A percentile compares a stretch with the other conserved stretches of the same genome.
Evolutionary conservation across 805 yeast species (phyloP).

Genomic region (Nakazawaea ernobii): DNA sequence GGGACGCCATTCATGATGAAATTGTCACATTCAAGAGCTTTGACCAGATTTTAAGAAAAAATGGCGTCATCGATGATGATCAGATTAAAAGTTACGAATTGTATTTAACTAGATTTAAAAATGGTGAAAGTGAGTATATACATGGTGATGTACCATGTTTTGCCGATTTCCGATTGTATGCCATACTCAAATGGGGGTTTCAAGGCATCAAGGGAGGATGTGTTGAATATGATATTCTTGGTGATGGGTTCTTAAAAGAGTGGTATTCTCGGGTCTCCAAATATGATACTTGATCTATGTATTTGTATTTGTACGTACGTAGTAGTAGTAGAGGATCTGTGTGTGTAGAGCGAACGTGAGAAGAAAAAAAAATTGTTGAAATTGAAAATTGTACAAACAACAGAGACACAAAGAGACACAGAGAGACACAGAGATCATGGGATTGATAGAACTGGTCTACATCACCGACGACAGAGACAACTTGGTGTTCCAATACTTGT

Average conservation of each 20-base stretch:
- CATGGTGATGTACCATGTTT: no score
- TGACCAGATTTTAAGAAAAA: neutral
- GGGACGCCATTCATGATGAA: neutral
- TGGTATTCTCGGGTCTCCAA: no score
- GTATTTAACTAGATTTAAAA: no score
- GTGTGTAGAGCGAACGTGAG: no score
- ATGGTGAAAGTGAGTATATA: no score
- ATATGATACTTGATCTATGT: no score
- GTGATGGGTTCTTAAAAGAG: no score
- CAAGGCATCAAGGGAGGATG: no score
- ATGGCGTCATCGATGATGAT: neutral
- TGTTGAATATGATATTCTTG: no score
- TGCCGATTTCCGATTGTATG: no score
- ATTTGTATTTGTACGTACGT: neutral
- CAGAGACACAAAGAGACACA: neutral
- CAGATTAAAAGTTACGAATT: neutral
- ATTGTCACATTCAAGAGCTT: neutral
- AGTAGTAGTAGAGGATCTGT: neutral
- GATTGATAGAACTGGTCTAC: constrained; percentile 25
- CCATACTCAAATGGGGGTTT: no score
- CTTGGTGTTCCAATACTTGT: constrained; percentile 20
- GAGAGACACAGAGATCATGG: constrained; percentile 23
- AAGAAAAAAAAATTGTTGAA: neutral
- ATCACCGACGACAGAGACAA: constrained; percentile 22
- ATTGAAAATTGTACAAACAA: neutral